Conservation (phyloP, 129 eudicot genomes). For the Flaveria robusta region DNA sequence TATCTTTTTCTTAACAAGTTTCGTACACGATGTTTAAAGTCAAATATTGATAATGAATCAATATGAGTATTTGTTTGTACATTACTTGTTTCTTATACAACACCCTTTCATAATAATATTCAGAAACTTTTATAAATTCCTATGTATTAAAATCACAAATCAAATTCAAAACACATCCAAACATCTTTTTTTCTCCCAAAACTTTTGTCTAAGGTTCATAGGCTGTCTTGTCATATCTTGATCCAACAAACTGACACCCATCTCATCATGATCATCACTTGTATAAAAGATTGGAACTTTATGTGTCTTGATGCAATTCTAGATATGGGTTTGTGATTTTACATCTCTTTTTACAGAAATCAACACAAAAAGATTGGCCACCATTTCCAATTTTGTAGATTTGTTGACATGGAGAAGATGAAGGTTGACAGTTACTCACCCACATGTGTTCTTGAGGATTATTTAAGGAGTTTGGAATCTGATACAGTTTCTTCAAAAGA, state of each 20-base stretch:
- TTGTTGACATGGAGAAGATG: conserved; percentile 56
- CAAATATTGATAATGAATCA: no score
- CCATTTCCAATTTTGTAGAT: conserved; percentile 16
- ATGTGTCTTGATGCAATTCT: conserved; percentile 1
- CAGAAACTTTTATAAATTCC: not conserved
- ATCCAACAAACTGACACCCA: conserved; percentile 28
- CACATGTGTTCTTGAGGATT: conserved; percentile 79
- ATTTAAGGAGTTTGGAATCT: conserved; percentile 62
- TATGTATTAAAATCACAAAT: not conserved
- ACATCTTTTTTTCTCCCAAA: conserved; percentile 14
- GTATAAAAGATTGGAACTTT: not conserved
- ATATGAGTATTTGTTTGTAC: no score
- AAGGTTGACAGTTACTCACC: conserved; percentile 62
- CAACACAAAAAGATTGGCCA: conserved; percentile 17
- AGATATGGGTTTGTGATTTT: conserved; percentile 24
- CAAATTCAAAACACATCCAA: conserved; percentile 6
- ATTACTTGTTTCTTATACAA: not conserved
- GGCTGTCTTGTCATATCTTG: conserved; percentile 42
- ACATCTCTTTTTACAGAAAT: conserved; percentile 13
- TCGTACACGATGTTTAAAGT: no score
- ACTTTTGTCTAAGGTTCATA: conserved; percentile 31
- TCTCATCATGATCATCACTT: conserved; percentile 4
- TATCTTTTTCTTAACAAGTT: no score
- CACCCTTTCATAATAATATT: not conserved
- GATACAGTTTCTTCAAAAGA: conserved; percentile 61